Conservation (phyloP, 768 basidiomycete species). For the Strobilomyces dryophilus region DNA sequence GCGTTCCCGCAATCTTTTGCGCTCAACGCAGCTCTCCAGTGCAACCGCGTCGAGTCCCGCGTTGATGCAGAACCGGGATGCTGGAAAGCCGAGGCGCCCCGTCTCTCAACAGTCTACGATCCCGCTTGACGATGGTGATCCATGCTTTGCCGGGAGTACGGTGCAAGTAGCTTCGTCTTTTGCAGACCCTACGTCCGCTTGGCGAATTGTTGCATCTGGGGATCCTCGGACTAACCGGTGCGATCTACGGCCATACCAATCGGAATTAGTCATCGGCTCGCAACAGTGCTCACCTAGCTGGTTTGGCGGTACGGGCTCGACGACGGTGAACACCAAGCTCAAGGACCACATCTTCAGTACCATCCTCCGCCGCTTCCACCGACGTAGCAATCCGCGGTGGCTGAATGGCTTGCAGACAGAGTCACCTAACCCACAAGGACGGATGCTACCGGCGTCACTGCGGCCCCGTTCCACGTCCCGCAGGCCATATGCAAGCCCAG, state of each 20-base stretch:
- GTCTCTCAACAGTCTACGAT: constrained; percentile 39
- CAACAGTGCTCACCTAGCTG: constrained; percentile 41
- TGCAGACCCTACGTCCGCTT: constrained; percentile 20
- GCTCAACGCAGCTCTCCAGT: constrained; percentile 41
- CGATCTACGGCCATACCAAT: constrained; percentile 37
- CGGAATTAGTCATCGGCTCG: constrained; percentile 34
- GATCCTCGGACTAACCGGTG: constrained; percentile 26
- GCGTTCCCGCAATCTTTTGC: constrained; percentile 35
- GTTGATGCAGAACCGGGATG: constrained; percentile 38
- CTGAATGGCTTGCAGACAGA: constrained; percentile 42
- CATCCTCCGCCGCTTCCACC: constrained; percentile 70
- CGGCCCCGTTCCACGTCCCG: constrained; percentile 16
- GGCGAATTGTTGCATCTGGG: constrained; percentile 20
- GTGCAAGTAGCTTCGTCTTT: constrained; percentile 25
- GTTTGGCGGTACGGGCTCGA: constrained; percentile 90
- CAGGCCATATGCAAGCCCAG: constrained; percentile 21
- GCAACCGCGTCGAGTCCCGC: constrained; percentile 72
- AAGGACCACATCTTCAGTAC: constrained; percentile 96
- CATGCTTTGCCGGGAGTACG: constrained; percentile 41
- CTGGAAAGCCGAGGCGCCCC: constrained; percentile 30
- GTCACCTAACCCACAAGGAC: constrained; percentile 40
- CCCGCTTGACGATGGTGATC: constrained; percentile 37
- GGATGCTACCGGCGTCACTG: constrained; percentile 6
- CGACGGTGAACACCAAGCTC: constrained; percentile 87
- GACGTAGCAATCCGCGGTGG: constrained; percentile 37